Base-by-base conservation (phyloP, 208 protist species). In the Naegleria fowleri region DNA sequence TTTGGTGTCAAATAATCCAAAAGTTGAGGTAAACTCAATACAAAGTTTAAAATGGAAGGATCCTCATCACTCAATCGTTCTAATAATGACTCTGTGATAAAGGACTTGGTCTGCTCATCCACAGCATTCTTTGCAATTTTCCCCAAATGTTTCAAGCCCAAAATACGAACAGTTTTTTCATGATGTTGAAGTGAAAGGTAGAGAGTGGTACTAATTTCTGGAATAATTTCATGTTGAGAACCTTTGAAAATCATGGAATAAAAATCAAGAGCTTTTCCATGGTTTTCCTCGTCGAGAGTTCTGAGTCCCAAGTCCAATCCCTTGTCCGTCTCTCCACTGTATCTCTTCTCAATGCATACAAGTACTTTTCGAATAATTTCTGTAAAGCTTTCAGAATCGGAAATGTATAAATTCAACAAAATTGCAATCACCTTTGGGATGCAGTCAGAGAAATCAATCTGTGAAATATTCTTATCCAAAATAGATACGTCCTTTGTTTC, bases 221-320 rank as follows among this genome's bases (percentile, higher is more conserved):
- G 55, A 16, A 92, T 52, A 67, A 91, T 91, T 38, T 92, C 55
- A 58, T 92, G 91, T 52, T 86, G 43, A 19, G 91, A 90, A 33
- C 79, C 90, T 86, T 76, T 91, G 22, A 91, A 92, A 38, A 41
- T 33, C 76, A n/a, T 36, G 33, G 29, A 51, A 91, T 51, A 92
- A 92, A 91, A 40, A 43, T 40, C 40, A 90, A 85, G 36, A 90
- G 16, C 38, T 55, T 7, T 86, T 91, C 29, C 9, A 36, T 79
- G 67, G 13, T 36, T 7, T 36, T 79, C 67, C 36, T 79, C 67
- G 9, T 79, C 67, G 9, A 79, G 29, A 7, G 67, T 79, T 36
- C 29, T 11, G 9, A 79, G 29, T 79, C 67, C 67, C 29, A 79
- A 79, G 2, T 79, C 67, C 9, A 79, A 79, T 15, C 83, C 83